Percentiles rank a stretch among this genome's conserved stretches.
Conservation (phyloP, 2,329 filamentous ascomycete species). For the Fusarium phyllophilum region DNA sequence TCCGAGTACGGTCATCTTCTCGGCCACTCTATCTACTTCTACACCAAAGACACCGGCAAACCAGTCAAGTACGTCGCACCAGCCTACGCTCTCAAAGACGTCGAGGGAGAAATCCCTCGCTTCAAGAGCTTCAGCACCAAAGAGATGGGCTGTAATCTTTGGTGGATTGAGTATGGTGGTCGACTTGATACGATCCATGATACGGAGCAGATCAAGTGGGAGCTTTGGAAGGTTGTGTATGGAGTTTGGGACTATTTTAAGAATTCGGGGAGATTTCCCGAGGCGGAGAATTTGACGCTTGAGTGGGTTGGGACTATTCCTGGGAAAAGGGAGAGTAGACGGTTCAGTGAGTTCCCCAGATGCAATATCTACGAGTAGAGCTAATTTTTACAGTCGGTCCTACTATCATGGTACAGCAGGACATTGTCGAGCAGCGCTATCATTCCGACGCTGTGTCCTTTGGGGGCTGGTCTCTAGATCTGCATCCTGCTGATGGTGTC, state of each 20-base stretch:
- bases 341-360: background rate
- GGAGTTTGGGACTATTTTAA: slow-evolving; percentile 25
- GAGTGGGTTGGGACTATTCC: slow-evolving; percentile 20
- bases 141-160: slow-evolving; percentile 15
- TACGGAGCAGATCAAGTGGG: slow-evolving; percentile 19
- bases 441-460: slow-evolving; percentile 15
- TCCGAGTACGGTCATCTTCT: slow-evolving; percentile 19
- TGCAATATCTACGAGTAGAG: rapidly evolving
- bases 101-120: slow-evolving; percentile 1
- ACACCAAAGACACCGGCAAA: slow-evolving; percentile 14
- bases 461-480: slow-evolving; percentile 17
- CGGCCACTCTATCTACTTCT: slow-evolving; percentile 21
- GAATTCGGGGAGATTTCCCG: slow-evolving; percentile 9
- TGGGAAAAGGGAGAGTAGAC: slow-evolving; percentile 8
- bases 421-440: slow-evolving; percentile 3
- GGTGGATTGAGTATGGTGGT: slow-evolving; percentile 23
- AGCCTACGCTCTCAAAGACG: slow-evolving; percentile 9
- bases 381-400: slow-evolving; percentile 1
- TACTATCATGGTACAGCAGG: slow-evolving; percentile 16
- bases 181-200: slow-evolving; percentile 21
- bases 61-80: slow-evolving; percentile 13
- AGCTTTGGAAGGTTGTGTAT: slow-evolving; percentile 20
- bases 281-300: slow-evolving; percentile 13
- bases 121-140: slow-evolving; percentile 22
- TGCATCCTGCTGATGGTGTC: slow-evolving; percentile 16